Evolutionary conservation across 192 early-diverging fungal genomes (phyloP).

Genomic region (Kickxella alabastrina): DNA sequence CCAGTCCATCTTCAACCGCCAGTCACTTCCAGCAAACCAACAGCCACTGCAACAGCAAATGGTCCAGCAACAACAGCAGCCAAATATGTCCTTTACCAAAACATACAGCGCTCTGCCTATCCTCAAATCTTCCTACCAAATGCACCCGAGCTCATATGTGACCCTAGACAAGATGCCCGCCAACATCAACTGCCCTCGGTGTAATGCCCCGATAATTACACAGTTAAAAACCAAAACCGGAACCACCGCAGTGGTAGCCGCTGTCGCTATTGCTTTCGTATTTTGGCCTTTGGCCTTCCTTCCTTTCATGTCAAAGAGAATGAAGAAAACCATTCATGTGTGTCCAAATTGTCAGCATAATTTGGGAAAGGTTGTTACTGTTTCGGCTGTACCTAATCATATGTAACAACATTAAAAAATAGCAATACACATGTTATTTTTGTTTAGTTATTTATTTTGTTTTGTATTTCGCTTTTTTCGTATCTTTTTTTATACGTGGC

Average conservation of each 20-base stretch:
- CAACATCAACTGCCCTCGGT: conserved; percentile 2
- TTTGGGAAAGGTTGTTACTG: conserved; percentile 8
- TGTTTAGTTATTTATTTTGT: not conserved
- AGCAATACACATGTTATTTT: not conserved
- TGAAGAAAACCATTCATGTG: conserved; percentile 2
- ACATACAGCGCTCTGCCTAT: not conserved
- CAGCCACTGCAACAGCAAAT: too few relatives aligned
- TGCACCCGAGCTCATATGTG: conserved; percentile 4
- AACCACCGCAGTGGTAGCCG: not conserved
- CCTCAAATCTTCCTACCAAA: not conserved
- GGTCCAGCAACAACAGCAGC: too few relatives aligned
- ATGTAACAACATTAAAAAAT: not conserved
- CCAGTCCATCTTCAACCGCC: too few relatives aligned
- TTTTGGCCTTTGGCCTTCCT: conserved; percentile 1
- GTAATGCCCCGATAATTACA: conserved; percentile 5
- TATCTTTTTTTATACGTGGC: not conserved
- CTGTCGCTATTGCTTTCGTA: not conserved
- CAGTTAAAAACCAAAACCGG: not conserved
- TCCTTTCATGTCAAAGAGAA: not conserved
- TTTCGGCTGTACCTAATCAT: conserved; percentile 1
- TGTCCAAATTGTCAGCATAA: conserved; percentile 1
- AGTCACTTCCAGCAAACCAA: too few relatives aligned
- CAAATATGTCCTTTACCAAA: not conserved
- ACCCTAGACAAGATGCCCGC: conserved; percentile 1
- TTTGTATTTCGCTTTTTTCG: not conserved